phyloP scores from a whole-genome alignment of 2,329 filamentous ascomycete species.

The Hirsutella thompsonii region DNA sequence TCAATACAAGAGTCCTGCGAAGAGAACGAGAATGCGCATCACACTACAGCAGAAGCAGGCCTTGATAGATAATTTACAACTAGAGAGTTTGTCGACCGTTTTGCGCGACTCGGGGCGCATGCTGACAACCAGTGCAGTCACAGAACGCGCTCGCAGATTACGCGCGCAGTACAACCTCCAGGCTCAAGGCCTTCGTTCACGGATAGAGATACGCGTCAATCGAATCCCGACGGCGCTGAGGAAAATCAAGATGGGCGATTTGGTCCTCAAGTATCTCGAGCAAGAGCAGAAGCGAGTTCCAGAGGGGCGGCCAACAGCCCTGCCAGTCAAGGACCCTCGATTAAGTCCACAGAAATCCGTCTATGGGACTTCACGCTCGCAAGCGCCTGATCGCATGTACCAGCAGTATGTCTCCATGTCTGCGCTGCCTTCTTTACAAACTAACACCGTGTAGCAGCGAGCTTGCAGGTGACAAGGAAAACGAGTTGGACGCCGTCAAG shows the following conservation, averaged over 20 bases:
- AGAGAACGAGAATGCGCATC: constrained; percentile 48
- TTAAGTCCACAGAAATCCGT: constrained; percentile 22
- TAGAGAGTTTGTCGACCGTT: constrained; percentile 54
- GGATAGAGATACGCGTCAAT: constrained; percentile 87
- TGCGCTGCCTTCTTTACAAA: neutral
- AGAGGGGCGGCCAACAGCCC: constrained; percentile 26
- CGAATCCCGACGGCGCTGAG: constrained; percentile 73
- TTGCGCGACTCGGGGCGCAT: neutral
- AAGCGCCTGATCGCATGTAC: constrained; percentile 15
- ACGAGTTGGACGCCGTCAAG: constrained; percentile 43
- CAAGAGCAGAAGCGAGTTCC: constrained; percentile 27
- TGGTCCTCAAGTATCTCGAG: constrained; percentile 42
- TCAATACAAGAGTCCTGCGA: constrained; percentile 43
- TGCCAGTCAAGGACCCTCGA: constrained; percentile 36
- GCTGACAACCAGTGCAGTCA: constrained; percentile 41
- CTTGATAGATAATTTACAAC: constrained; percentile 76
- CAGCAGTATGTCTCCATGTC: constrained; percentile 34
- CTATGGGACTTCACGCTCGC: constrained; percentile 10
- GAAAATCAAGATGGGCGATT: constrained; percentile 69
- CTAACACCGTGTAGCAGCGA: constrained; percentile 38
- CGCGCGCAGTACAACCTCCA: constrained; percentile 82
- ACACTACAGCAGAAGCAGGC: constrained; percentile 68
- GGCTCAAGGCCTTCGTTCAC: constrained; percentile 69
- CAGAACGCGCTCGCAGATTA: constrained; percentile 74
- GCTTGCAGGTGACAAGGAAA: constrained; percentile 64